Conservation (phyloP, 352 stramenopile species). For the Globisporangium lucens region DNA sequence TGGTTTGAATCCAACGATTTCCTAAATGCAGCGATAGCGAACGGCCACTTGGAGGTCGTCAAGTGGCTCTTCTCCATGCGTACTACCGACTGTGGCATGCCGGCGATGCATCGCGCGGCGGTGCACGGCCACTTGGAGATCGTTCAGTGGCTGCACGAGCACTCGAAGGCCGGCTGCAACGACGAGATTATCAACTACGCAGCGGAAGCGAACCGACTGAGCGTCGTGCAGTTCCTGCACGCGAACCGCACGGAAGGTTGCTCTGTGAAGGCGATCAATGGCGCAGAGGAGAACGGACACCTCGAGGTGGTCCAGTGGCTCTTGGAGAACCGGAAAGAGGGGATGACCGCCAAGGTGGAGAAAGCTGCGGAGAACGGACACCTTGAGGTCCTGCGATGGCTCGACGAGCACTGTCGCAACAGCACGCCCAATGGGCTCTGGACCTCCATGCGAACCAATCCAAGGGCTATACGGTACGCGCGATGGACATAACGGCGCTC, state of each 20-base stretch:
- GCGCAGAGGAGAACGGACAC: conserved; percentile 36
- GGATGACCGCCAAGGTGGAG: conserved; percentile 29
- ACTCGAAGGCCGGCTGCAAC: conserved; percentile 28
- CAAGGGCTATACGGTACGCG: conserved; percentile 9
- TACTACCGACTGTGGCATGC: conserved; percentile 23
- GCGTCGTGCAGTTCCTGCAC: conserved; percentile 37
- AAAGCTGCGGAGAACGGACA: conserved; percentile 42
- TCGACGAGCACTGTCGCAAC: conserved; percentile 18
- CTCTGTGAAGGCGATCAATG: conserved; percentile 32
- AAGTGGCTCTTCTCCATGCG: conserved; percentile 21
- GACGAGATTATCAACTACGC: conserved; percentile 28
- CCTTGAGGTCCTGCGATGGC: conserved; percentile 22
- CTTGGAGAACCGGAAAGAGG: conserved; percentile 24
- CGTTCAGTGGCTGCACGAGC: conserved; percentile 30
- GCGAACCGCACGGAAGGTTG: conserved; percentile 24
- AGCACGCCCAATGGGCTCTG: conserved; percentile 9
- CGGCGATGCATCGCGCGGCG: conserved; percentile 31
- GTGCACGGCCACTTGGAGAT: conserved; percentile 23
- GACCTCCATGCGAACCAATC: conserved; percentile 14
- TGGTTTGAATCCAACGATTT: conserved; percentile 8
- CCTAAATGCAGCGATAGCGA: conserved; percentile 7
- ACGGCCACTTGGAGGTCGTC: conserved; percentile 26
- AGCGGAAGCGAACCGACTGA: conserved; percentile 29
- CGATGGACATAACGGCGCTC: conserved; percentile 12
- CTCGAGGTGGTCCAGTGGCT: conserved; percentile 40